Conservation (phyloP, 768 basidiomycete species). For the Pisolithus marmoratus region DNA sequence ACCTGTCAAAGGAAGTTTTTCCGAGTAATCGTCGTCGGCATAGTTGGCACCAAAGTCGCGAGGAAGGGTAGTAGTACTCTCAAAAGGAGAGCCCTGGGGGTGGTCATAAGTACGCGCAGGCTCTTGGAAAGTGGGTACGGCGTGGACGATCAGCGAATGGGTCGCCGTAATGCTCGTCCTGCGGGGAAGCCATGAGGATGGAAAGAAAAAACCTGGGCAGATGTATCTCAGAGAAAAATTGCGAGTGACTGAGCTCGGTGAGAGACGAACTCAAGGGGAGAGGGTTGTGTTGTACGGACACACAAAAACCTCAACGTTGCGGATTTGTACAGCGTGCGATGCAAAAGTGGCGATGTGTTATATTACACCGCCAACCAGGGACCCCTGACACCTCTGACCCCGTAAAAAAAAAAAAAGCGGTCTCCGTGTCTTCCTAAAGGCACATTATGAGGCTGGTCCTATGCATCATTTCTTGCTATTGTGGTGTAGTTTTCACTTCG, state of each 20-base stretch:
- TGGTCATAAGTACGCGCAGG: conserved; percentile 45
- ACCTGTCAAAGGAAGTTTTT: conserved; percentile 70
- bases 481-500: neutral
- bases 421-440: no score
- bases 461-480: neutral
- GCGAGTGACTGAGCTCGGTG: conserved; percentile 1
- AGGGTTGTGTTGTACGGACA: conserved; percentile 21
- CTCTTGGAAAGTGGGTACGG: conserved; percentile 50
- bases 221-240: neutral
- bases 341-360: conserved; percentile 28
- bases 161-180: conserved; percentile 41
- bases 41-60: conserved; percentile 45
- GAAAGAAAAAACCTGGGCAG: conserved; percentile 2
- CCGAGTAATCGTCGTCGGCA: conserved; percentile 65
- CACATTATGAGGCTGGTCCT: no score
- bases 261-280: conserved; percentile 3
- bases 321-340: conserved; percentile 22
- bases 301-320: conserved; percentile 11
- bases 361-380: conserved; percentile 25
- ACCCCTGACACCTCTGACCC: conserved; percentile 24
- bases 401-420: no score
- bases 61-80: conserved; percentile 34
- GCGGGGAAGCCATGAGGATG: conserved; percentile 23
- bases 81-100: neutral
- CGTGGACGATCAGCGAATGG: conserved; percentile 71